Base-by-base conservation (phyloP, 129 eudicot species). In the Arctium lappa region DNA sequence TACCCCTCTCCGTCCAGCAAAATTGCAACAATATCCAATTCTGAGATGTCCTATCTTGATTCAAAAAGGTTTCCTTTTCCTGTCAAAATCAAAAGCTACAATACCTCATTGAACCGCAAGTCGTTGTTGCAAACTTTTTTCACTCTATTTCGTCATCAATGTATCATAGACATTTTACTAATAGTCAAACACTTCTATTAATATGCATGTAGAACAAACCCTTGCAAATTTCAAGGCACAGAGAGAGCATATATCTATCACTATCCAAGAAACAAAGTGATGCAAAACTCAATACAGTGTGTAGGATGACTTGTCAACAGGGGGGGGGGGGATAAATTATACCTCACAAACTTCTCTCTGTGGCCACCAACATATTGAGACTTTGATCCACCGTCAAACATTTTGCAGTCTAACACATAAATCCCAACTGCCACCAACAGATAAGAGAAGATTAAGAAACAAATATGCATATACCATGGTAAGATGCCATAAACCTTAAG, bases 261-360 rank as follows among this genome's bases (percentile, higher is more conserved):
- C 71, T 66, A 22, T 66, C 34, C 71, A 8, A 66, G 71, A 66
- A 66, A 66, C 30, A 66, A 66, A 7, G 71, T 22, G 34, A 66
- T 2, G 71, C 71, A 18, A 66, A 60, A 29, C 71, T 66, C 11
- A 29, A 66, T 27, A 29, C 13, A 1, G 36, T 13, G 65, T 38
- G 39, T 63, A 36, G 56, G 10, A 65, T 78, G 81, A 37, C 70
- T 38, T 3, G 71, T 66, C 34, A 39, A 31, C 34, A 2, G 9
- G 42, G 27, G 42, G 39, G 9, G 42, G 27, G 42, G 39, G 30
- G 53, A 18, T 60, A n/a, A 53, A 70, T 70, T 27, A 69, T 88
- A 86, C 94, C 92, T 89, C 65, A 85, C 86, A 85, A 93, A 91
- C 83, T 93, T 91, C 44, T 90, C 92, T 68, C 82, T 84, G 85